Base-by-base conservation (phyloP, 2,329 filamentous ascomycete genomes). In the Neopestalotiopsis rosae region DNA sequence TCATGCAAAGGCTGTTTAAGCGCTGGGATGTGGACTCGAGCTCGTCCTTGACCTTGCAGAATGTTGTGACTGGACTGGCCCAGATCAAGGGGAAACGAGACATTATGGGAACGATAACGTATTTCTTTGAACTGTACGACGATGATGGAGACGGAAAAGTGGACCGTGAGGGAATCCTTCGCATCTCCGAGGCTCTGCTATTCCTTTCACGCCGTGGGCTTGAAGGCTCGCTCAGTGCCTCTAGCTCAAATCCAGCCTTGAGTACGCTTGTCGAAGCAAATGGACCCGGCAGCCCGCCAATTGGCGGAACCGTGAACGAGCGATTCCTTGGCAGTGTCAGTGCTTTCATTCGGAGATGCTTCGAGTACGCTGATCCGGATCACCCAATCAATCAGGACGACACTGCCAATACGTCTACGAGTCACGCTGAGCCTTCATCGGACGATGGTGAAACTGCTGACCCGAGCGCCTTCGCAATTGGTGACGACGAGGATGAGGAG, bases 101-200 rank as follows among this genome's bases (percentile, higher is more conserved):
- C 80, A 98, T 99, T 73, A 98, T 99, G 95, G 94, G 94, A 38
- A 96, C 93, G 69, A 98, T 99, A 76, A 96, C 91, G 70, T 98
- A 98, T 81, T 98, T 99, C 80, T 99, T 99, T 75, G 94, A 98
- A 76, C 88, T 99, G 0, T 98, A 98, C 79, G 96, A 99, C 77
- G 95, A 99, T 73, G 92, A 95, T 75, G 89, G 90, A 1, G 94
- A 97, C 77, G 96, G 96, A 32, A 94, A 90, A 74, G 95, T 99
- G 5, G 96, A 98, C 76, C 90, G 96, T 12, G 96, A 99, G 80
- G 96, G 96, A 5, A 99, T 99, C 69, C 81, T 99, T 59, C 88
- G 94, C 61, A 98, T 99, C 77, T 98, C 95, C 0, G 96, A 99
- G 80, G 94, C 95, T 0, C 84, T 99, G 40, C 84, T 99, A 2